Evolutionary conservation across 805 yeast species (phyloP).

Genomic region (Hanseniaspora pseudoguilliermondii): DNA sequence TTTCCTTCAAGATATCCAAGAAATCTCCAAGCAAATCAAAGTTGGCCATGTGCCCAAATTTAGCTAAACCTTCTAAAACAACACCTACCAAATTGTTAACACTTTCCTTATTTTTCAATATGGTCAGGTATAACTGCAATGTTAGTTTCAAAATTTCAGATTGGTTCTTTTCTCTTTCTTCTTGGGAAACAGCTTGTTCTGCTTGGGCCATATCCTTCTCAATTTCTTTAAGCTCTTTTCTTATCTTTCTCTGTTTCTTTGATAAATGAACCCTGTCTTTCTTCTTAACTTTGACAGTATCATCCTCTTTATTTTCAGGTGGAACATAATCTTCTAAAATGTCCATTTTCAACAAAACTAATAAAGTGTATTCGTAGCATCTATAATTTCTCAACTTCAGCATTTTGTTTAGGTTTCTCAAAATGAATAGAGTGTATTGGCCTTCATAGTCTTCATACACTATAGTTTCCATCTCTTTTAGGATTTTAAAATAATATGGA

Average conservation of each 20-base stretch:
- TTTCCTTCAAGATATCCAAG: conserved; percentile 75
- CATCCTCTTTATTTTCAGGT: conserved; percentile 35
- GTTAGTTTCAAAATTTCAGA: conserved; percentile 67
- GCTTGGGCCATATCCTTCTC: conserved; percentile 84
- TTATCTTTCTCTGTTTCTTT: conserved; percentile 76
- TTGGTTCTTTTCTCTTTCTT: conserved; percentile 76
- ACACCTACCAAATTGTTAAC: conserved; percentile 63
- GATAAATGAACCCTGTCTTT: conserved; percentile 83
- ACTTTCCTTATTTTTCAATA: conserved; percentile 41
- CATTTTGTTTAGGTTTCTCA: conserved; percentile 54
- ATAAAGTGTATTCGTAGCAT: conserved; percentile 72
- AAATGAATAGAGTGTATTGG: conserved; percentile 61
- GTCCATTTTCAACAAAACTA: conserved; percentile 54
- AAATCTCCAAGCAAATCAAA: conserved; percentile 87
- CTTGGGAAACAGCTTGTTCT: conserved; percentile 73
- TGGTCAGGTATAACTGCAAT: conserved; percentile 61
- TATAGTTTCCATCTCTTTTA: conserved; percentile 56
- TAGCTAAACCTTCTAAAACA: conserved; percentile 81
- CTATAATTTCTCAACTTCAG: conserved; percentile 60
- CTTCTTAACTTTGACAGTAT: conserved; percentile 48
- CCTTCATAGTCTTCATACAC: conserved; percentile 74
- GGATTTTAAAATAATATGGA: conserved; percentile 42
- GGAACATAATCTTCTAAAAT: conserved; percentile 65
- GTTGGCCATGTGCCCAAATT: conserved; percentile 84
- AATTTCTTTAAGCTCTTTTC: conserved; percentile 75